Percentiles rank a stretch among this genome's conserved stretches.
These are phyloP conservation scores for Puccinia hordei DNA, from an alignment of 1,284 basidiomycete genomes.

Conservation along the genomic window DNA sequence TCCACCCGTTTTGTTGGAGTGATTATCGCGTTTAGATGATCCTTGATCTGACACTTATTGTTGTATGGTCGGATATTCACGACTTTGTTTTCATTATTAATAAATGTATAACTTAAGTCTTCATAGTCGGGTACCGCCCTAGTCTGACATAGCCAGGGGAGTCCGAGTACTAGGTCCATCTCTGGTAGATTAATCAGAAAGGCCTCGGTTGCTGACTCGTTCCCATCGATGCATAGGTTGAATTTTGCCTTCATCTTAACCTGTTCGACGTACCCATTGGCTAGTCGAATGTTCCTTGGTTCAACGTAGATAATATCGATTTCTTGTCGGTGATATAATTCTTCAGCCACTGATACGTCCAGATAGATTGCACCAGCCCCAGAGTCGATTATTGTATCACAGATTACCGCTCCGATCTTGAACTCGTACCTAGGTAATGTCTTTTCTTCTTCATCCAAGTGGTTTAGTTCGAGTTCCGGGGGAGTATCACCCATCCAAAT, in stretches of 20 bases:
- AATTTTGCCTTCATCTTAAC: not conserved
- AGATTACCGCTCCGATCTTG: too few species aligned
- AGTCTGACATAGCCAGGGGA: not conserved
- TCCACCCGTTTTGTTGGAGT: too few species aligned
- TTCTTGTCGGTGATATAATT: not conserved
- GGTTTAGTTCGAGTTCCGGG: too few species aligned
- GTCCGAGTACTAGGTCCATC: not conserved
- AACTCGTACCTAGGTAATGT: not conserved
- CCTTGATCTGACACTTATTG: too few species aligned
- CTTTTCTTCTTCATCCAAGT: not conserved
- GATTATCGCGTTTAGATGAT: too few species aligned
- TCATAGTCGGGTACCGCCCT: not conserved
- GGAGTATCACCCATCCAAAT: not conserved
- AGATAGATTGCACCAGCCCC: constrained; percentile 8
- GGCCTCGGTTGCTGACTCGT: not conserved
- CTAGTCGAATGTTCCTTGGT: not conserved
- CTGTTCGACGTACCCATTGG: not conserved
- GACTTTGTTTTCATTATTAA: not conserved
- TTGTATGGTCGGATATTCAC: not conserved
- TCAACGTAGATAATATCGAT: not conserved
- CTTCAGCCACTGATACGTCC: not conserved
- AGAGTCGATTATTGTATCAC: not conserved
- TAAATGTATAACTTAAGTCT: not conserved
- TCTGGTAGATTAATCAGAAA: not conserved
- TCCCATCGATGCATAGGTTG: not conserved